Base-by-base conservation (phyloP, 768 basidiomycete genomes). In the Austroboletus eburneus region DNA sequence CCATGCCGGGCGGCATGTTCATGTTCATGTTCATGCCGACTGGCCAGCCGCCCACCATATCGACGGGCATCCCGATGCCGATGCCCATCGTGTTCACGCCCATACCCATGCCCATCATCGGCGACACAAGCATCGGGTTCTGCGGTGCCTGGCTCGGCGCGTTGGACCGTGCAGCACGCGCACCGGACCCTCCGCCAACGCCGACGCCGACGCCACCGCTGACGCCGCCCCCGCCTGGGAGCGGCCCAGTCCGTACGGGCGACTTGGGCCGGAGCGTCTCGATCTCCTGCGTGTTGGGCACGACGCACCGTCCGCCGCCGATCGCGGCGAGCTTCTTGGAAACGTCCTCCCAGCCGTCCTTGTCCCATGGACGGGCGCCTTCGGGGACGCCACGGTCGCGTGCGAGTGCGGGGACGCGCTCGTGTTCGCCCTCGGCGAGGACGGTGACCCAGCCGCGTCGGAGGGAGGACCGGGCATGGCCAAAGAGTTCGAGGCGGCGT, bases 401-500 rank as follows among this genome's bases (percentile, higher is more conserved):
- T 1, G 54, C 41, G 50, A 65, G 63, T 16, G 64, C 61, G 51
- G 73, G 72, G 33, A 82, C 63, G 42, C 70, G 72, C 18, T 73
- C 71, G 48, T 84, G 77, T 56, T 84, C 81, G 5, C 78, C 81
- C 3, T 82, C 80, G 2, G 75, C 76, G 37, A 87, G 73, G 10
- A 85, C 81, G n/a, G 91, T 89, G 10, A 96, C 84, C 96, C 96
- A 99, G 6, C 95, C 95, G 10, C 83, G 79, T 0, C 94, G 80
- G 6, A 90, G 69, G 0, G 80, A 83, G 21, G 83, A 78, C 0
- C 78, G 74, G 0, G 72, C 71, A 3, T 80, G 79, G 0, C 89
- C 91, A 54, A 93, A 97, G 12, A 99, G 69, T 62, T 98, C 92
- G 13, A 99, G 80, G 3, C 96, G 81, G 14, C 95, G 84, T 1